Conservation (phyloP, 768 basidiomycete genomes). For the Clitopilus passeckerianus region DNA sequence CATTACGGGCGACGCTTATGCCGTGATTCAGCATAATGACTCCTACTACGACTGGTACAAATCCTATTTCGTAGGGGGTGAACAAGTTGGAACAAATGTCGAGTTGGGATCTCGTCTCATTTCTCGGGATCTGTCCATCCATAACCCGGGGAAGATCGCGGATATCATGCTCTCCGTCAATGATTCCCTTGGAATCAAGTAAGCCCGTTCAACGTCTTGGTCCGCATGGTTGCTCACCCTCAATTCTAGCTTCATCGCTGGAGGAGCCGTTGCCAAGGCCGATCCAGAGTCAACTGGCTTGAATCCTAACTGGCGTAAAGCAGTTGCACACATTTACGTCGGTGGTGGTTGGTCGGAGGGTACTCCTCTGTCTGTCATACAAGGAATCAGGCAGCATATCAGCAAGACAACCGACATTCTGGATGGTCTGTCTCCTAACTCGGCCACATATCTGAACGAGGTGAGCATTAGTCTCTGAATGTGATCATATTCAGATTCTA, state of each 20-base stretch:
- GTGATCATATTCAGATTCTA: no score
- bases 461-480: no score
- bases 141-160: neutral
- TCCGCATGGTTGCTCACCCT: neutral
- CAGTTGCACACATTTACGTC: neutral
- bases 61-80: neutral
- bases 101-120: conserved; percentile 3
- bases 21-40: neutral
- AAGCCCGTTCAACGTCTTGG: conserved; percentile 12
- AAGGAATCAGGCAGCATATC: neutral
- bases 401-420: neutral
- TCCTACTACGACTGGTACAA: conserved; percentile 3
- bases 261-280: neutral
- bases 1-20: neutral
- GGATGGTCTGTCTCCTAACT: neutral
- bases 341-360: neutral
- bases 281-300: neutral
- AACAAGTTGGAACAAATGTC: conserved; percentile 3
- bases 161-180: neutral
- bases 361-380: neutral
- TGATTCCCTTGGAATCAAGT: neutral
- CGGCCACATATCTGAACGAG: neutral
- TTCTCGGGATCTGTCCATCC: conserved; percentile 1
- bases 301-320: neutral
- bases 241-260: neutral